Evolutionary conservation across 1,284 basidiomycete species (phyloP), one percentile per base, ranked within the genome.

Genomic region (Mrakiaceae sp.): DNA sequence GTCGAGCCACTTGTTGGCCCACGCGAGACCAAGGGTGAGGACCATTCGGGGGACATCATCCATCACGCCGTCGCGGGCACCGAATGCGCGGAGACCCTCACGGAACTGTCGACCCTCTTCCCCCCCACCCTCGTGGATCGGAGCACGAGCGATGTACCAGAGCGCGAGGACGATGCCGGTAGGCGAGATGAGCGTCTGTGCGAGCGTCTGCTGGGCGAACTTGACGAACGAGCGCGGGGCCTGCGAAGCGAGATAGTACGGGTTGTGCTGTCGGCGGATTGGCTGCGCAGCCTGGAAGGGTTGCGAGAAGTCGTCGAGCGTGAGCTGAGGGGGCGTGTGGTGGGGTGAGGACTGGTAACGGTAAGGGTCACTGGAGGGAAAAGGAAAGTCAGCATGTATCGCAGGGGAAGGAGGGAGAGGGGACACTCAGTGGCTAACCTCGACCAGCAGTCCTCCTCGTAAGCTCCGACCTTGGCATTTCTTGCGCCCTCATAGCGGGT

Each of bases 1-100:
- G 72, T 93, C 90, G 69, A 93, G 73, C 89, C 90, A 92, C 77
- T 93, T 93, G 75, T 92, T 92, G 39, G 90, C 87, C 51, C 92
- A 79, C 83, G 91, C 88, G 68, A 87, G 87, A 46, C 89, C 90
- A n/a, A 93, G 79, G 16, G 90, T 81, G 67, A 90, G 80, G 40
- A 76, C 72, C 62, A 71, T 70, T 67, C 73, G 76, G 3, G 79
- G 76, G 62, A 83, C 83, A 63, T 80, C 78, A 60, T 66, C 64
- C 14, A 39, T 62, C n/a, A 46, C 43, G 57, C 83, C 81, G 42
- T 78, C 73, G 27, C 27, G 27, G 27, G 27, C 2, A 62, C 67
- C 55, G 50, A 56, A 62, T 51, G 56, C 75, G 46, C 76, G 72
- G 47, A 72, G 76, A 12, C 74, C 74, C 68, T 82, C 82, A 71